Evolutionary conservation across 225 moss, liverwort and hornwort species (phyloP).

Genomic region (Physcomitrellopsis africana): DNA sequence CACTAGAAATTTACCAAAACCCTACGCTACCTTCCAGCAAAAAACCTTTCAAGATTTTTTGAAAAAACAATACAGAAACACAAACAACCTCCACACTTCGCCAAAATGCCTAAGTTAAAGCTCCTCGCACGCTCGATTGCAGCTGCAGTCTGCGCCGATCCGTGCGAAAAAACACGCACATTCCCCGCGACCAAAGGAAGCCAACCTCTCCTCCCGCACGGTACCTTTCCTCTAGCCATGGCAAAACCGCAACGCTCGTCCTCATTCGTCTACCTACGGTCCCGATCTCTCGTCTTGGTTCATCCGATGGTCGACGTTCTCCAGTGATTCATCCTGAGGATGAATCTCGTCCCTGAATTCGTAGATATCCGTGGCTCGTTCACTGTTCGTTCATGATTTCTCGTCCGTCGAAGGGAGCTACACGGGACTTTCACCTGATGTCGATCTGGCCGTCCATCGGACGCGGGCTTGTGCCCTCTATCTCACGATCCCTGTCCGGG

Average conservation of each 20-base stretch:
- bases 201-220: no score
- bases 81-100: background rate
- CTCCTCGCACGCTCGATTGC: constrained; percentile 18
- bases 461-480: background rate
- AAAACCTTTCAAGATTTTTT: background rate
- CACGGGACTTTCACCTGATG: background rate
- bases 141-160: constrained; percentile 26
- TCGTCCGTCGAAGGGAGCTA: background rate
- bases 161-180: constrained; percentile 18
- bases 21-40: background rate
- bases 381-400: background rate
- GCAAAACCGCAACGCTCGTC: background rate
- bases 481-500: background rate
- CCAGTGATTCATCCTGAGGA: background rate
- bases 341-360: background rate
- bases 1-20: constrained; percentile 2
- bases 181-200: background rate
- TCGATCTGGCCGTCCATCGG: background rate
- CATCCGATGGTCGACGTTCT: background rate
- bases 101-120: background rate
- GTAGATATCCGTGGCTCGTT: background rate
- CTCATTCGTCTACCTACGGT: background rate
- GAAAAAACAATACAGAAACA: background rate
- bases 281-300: background rate
- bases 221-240: no score